These are phyloP conservation scores for Fragilariopsis cylindrus DNA, from an alignment of 108 stramenopile genomes.

Conservation along the genomic window DNA sequence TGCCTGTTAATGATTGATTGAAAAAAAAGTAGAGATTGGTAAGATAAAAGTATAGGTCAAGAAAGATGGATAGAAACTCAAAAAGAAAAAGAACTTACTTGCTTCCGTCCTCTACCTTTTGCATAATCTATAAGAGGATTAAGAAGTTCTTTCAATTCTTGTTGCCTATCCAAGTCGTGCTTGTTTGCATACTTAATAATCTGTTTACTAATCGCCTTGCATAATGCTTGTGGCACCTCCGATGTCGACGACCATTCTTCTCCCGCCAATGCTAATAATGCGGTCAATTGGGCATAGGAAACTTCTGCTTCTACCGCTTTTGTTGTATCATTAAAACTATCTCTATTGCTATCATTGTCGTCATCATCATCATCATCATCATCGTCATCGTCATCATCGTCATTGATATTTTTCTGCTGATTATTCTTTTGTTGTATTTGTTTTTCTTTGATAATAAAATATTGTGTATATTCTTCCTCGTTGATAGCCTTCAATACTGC, in stretches of 20 bases:
- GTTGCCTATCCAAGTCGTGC: slow-evolving; percentile 42
- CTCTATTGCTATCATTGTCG: neutral
- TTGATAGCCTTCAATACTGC: slow-evolving; percentile 47
- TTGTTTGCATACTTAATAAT: slow-evolving; percentile 45
- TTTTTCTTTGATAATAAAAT: slow-evolving; percentile 19
- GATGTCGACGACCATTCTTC: slow-evolving; percentile 43
- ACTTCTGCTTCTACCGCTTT: slow-evolving; percentile 23
- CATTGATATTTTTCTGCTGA: neutral
- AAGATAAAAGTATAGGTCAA: neutral
- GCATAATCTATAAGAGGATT: slow-evolving; percentile 41
- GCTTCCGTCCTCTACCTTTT: slow-evolving; percentile 37
- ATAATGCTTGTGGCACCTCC: slow-evolving; percentile 28
- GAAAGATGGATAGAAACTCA: slow-evolving; percentile 40
- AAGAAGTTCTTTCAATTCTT: slow-evolving; percentile 50
- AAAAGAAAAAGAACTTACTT: slow-evolving; percentile 19
- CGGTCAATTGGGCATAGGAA: slow-evolving; percentile 62
- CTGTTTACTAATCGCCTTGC: slow-evolving; percentile 40
- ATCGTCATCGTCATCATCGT: too few species aligned
- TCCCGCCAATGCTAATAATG: slow-evolving; percentile 53
- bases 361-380: neutral
- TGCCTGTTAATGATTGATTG: slow-evolving; percentile 22
- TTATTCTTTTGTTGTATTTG: neutral
- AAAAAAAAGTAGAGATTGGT: slow-evolving; percentile 31
- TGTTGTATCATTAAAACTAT: neutral
- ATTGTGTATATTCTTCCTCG: slow-evolving; percentile 53